Conservation (phyloP, 176 grass and related monocot genomes). For the Zea luxurians region DNA sequence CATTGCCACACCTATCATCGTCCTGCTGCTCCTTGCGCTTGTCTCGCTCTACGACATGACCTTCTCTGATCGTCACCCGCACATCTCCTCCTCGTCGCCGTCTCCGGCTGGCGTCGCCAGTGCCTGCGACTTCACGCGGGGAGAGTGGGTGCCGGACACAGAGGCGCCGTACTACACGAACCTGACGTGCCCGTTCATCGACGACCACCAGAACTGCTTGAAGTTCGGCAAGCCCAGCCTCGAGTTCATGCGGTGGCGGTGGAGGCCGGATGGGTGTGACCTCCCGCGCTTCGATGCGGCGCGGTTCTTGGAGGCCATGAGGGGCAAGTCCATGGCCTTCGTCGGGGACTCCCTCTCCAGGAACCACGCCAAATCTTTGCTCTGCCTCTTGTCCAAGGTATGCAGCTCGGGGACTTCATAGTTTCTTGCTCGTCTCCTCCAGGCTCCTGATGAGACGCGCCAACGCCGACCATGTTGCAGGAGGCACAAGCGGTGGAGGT, state of each 20-base stretch:
- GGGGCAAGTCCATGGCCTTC: slow-evolving; percentile 67
- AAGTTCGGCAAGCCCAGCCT: slow-evolving; percentile 65
- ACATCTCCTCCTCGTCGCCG: not conserved
- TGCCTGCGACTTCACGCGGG: slow-evolving; percentile 38
- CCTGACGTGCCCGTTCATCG: slow-evolving; percentile 66
- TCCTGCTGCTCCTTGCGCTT: slow-evolving; percentile 32
- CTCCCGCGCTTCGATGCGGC: slow-evolving; percentile 55
- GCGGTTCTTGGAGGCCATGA: slow-evolving; percentile 50
- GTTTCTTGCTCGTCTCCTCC: not conserved
- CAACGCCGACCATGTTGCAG: not conserved
- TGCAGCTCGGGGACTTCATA: not conserved
- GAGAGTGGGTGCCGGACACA: slow-evolving; percentile 45
- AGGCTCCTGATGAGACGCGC: not conserved
- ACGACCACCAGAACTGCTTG: slow-evolving; percentile 87
- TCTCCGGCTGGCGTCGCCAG: not conserved
- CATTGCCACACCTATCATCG: slow-evolving; percentile 19
- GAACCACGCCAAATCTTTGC: slow-evolving; percentile 69
- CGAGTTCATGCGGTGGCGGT: slow-evolving; percentile 62
- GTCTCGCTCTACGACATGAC: slow-evolving; percentile 35
- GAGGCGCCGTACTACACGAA: slow-evolving; percentile 66
- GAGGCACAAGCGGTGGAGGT: slow-evolving; percentile 39
- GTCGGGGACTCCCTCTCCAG: slow-evolving; percentile 81
- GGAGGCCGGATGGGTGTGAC: slow-evolving; percentile 59
- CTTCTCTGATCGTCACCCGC: not conserved
- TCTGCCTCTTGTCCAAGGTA: slow-evolving; percentile 65